A percentile compares a stretch with the other conserved stretches of the same genome.
These are phyloP conservation scores for Amaranthus palmeri DNA, from an alignment of 148 eudicot species.

Conservation along the genomic window DNA sequence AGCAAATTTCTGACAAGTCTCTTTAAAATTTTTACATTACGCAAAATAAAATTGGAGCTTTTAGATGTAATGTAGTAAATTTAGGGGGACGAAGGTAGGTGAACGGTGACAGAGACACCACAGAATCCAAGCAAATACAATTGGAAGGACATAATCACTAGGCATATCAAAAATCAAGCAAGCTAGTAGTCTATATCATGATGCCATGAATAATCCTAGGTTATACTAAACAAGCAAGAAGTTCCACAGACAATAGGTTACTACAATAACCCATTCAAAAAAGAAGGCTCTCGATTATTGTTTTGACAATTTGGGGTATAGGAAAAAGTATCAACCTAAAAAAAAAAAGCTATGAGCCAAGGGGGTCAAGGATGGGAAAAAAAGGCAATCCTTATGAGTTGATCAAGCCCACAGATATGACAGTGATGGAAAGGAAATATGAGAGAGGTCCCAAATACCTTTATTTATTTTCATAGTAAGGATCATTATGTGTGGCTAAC, in stretches of 20 bases:
- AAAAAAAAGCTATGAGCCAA: not conserved
- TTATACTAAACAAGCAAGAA: slow-evolving; percentile 8
- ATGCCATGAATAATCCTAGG: not conserved
- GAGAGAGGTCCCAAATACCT: slow-evolving; percentile 22
- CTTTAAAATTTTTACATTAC: too few relatives aligned
- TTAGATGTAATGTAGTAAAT: too few relatives aligned
- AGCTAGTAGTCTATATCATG: slow-evolving; percentile 4
- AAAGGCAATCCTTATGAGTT: slow-evolving; percentile 16
- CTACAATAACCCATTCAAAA: not conserved
- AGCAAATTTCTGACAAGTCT: too few relatives aligned
- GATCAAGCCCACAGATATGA: slow-evolving; percentile 23
- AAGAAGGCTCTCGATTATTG: not conserved
- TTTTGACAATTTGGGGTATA: not conserved
- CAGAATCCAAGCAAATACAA: not conserved
- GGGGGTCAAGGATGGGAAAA: slow-evolving; percentile 12
- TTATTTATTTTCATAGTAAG: slow-evolving; percentile 15
- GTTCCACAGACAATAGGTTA: not conserved
- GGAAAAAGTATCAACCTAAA: slow-evolving; percentile 4
- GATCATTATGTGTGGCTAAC: slow-evolving; percentile 24
- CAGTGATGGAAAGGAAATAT: slow-evolving; percentile 16
- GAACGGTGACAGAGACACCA: not conserved
- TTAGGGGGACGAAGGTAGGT: too few relatives aligned
- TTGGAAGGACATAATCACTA: not conserved
- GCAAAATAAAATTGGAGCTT: too few relatives aligned
- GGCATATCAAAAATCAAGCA: slow-evolving; percentile 1